phyloP scores from a whole-genome alignment of 257 asterid species.

The Lithospermum erythrorhizon region DNA sequence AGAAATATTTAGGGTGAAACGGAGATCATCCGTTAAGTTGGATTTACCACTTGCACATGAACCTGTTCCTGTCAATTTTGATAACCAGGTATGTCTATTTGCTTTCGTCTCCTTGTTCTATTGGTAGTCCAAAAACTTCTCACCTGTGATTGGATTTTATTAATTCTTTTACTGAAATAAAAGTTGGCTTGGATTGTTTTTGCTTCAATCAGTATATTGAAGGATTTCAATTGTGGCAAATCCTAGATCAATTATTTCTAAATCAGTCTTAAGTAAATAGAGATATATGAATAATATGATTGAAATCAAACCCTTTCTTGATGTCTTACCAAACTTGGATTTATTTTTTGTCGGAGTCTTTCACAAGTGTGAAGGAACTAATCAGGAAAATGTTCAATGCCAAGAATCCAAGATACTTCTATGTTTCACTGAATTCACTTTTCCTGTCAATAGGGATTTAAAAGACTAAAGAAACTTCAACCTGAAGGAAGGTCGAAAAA shows the following conservation, averaged over 20 bases:
- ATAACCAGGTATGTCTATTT: constrained; percentile 45
- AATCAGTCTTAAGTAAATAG: too few species aligned
- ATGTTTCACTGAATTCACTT: neutral
- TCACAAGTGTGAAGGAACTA: neutral
- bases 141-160: neutral
- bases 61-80: constrained; percentile 27
- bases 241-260: neutral
- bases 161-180: neutral
- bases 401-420: neutral
- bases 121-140: neutral
- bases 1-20: constrained; percentile 78
- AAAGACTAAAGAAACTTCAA: constrained; percentile 57
- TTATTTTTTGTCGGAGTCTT: neutral
- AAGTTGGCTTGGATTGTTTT: neutral
- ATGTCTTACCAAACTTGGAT: too few species aligned
- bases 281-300: too few species aligned
- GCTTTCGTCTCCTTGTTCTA: neutral
- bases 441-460: constrained; percentile 35
- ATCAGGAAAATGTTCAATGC: neutral
- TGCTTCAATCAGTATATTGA: neutral
- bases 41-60: constrained; percentile 34
- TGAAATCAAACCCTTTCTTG: too few species aligned
- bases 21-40: constrained; percentile 51
- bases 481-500: constrained; percentile 30
- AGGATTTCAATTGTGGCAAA: neutral